A percentile compares a stretch with the other conserved stretches of the same genome.
Conservation (phyloP, 2,329 filamentous ascomycete genomes). For the Aspergillus udagawae region DNA sequence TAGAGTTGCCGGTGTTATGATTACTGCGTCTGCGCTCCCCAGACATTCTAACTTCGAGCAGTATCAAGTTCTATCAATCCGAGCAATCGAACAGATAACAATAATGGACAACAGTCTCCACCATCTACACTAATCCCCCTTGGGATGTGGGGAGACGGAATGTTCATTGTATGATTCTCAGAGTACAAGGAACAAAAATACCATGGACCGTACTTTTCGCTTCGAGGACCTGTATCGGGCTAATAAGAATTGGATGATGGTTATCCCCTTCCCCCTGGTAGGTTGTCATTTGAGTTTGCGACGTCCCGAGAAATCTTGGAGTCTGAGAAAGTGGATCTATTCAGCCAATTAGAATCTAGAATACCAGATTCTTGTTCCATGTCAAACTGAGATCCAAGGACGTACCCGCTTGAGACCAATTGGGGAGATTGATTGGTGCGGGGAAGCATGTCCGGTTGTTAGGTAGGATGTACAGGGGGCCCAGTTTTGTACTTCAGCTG, state of each 20-base stretch:
- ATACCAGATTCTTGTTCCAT: slow-evolving; percentile 3
- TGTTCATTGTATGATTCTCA: not conserved
- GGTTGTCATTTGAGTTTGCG: not conserved
- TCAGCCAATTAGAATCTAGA: not conserved
- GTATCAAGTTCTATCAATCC: not conserved
- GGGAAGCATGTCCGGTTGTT: slow-evolving; percentile 6
- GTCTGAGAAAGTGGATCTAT: not conserved
- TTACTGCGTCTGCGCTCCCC: not conserved
- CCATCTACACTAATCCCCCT: not conserved
- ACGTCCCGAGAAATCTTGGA: not conserved
- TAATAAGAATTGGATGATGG: not conserved
- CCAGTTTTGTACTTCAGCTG: not conserved
- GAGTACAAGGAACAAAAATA: not conserved
- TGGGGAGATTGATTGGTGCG: slow-evolving; percentile 9
- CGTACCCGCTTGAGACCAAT: not conserved
- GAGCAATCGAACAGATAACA: not conserved
- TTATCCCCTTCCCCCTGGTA: not conserved
- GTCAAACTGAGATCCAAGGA: not conserved
- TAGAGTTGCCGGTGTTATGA: not conserved
- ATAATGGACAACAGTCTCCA: not conserved
- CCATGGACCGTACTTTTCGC: not conserved
- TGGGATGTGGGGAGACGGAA: not conserved
- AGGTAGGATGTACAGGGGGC: slow-evolving; percentile 1
- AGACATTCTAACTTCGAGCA: not conserved
- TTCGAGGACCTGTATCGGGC: not conserved